Percentiles rank a stretch among this genome's conserved stretches.
phyloP scores from a whole-genome alignment of 2,329 filamentous ascomycete genomes.

The Calonectria henricotiae region DNA sequence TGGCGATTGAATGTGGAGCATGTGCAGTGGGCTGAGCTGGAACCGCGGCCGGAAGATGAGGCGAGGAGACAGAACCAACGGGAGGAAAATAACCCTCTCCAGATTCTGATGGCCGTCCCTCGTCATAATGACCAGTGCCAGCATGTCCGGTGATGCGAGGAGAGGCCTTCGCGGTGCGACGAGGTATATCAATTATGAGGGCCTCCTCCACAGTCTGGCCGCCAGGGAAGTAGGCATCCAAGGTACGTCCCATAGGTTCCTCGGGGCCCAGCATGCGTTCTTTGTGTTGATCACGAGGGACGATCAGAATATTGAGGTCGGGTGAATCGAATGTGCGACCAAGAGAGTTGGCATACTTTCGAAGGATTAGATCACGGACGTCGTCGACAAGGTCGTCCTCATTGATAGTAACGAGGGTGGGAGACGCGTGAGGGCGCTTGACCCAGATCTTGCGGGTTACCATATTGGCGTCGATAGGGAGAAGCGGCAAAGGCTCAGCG shows the following conservation, averaged over 20 bases:
- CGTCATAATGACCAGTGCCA: slow-evolving; percentile 73
- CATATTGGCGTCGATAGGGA: slow-evolving; percentile 67
- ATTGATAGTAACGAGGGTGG: slow-evolving; percentile 87
- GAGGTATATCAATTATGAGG: slow-evolving; percentile 89
- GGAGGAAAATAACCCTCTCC: slow-evolving; percentile 89
- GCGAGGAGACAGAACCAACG: slow-evolving; percentile 66
- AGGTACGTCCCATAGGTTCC: slow-evolving; percentile 82
- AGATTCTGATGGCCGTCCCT: slow-evolving; percentile 77
- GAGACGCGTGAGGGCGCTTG: slow-evolving; percentile 86
- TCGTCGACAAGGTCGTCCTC: slow-evolving; percentile 96
- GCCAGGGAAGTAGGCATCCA: slow-evolving; percentile 88
- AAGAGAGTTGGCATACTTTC: slow-evolving; percentile 94
- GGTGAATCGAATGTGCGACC: slow-evolving; percentile 92
- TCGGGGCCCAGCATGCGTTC: slow-evolving; percentile 88
- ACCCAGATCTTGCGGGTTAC: slow-evolving; percentile 93
- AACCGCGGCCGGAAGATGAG: slow-evolving; percentile 62
- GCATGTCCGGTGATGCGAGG: slow-evolving; percentile 61
- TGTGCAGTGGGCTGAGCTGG: slow-evolving; percentile 57
- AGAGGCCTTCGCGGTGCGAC: slow-evolving; percentile 85
- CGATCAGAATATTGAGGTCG: slow-evolving; percentile 86
- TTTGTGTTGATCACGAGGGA: slow-evolving; percentile 76
- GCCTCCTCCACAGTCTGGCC: slow-evolving; percentile 93
- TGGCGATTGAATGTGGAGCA: slow-evolving; percentile 79
- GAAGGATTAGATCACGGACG: slow-evolving; percentile 90
- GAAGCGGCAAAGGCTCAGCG: slow-evolving; percentile 43